Evolutionary conservation across 2,329 filamentous ascomycete species (phyloP), one percentile per base, ranked within the genome.

Genomic region (Geoglossum cookeanum): DNA sequence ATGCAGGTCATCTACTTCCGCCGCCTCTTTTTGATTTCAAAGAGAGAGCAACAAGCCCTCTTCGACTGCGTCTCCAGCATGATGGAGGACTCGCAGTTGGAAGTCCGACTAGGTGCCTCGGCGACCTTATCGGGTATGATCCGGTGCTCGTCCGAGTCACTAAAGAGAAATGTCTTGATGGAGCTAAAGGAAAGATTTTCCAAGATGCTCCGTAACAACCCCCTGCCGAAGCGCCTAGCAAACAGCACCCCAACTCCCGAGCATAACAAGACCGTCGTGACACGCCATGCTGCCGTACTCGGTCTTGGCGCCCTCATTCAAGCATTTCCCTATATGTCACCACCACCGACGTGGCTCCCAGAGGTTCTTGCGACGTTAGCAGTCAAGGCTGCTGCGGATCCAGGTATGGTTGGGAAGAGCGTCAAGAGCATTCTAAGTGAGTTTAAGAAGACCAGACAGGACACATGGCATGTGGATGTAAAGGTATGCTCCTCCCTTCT

Each of bases 1-100:
- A 96, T 98, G 76, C 94, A 98, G 66, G 91, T 97, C 62, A 84
- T 98, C 64, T 98, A 96, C 74, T 98, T 97, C 80, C 85, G 92
- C 55, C 86, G 91, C 30, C 78, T 98, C 42, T 98, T 98, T 75
- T 74, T 97, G 32, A 86, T 94, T 62, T 79, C 81, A 35, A 74
- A 78, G 5, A 72, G 78, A 6, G 84, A 95, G 67, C 85, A 92
- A 57, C 78, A 87, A 63, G 78, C 80, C 37, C 79, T 98, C 15
- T 94, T 97, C 67, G 83, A 85, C 49, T 94, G 90, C 57, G 90
- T 98, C n/a, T 88, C 90, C 45, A 86, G 85, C 63, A 98, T 98
- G 94, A 78, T 98, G 5, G 81, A 86, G 60, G 92, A 98, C 65
- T 68, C 81, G 1, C 92, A 98, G 70, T 84, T 95, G 47, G 92